Conservation (phyloP, 495 filamentous ascomycete species). For the Penicillium salamii region DNA sequence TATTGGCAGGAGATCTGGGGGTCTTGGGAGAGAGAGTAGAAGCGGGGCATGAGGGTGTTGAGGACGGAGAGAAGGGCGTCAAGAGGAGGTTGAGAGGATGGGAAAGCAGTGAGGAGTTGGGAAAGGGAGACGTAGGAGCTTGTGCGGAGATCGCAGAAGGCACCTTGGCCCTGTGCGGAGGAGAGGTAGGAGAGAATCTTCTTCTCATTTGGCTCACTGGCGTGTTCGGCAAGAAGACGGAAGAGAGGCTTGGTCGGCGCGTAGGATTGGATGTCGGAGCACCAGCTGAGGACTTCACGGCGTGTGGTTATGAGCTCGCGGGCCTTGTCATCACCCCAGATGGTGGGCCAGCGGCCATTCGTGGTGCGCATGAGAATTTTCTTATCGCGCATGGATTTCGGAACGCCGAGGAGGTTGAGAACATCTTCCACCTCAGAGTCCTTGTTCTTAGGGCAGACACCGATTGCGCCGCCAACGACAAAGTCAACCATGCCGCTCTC, state of each 20-base stretch:
- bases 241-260: conserved; percentile 86
- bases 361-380: conserved; percentile 73
- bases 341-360: conserved; percentile 89
- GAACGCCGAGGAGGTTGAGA: conserved; percentile 74
- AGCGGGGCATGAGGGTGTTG: conserved; percentile 88
- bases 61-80: conserved; percentile 77
- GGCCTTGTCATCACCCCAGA: conserved; percentile 91
- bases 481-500: conserved; percentile 84
- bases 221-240: conserved; percentile 82
- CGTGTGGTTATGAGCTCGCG: conserved; percentile 83
- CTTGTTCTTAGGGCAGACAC: conserved; percentile 85
- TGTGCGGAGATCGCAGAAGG: conserved; percentile 93
- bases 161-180: conserved; percentile 86
- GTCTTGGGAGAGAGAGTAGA: conserved; percentile 97
- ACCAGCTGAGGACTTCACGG: conserved; percentile 90
- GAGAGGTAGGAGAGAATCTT: conserved; percentile 82
- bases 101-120: conserved; percentile 89
- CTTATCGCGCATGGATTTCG: conserved; percentile 75
- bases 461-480: conserved; percentile 94
- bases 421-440: conserved; percentile 75
- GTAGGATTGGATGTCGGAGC: conserved; percentile 87
- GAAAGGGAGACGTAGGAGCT: conserved; percentile 77
- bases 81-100: conserved; percentile 82
- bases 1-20: conserved; percentile 75
- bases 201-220: conserved; percentile 74